These are phyloP conservation scores for peach (Prunus persica) DNA, from an alignment of 306 rosid species.

Conservation along the genomic window Prunus_persica_NCBIv2 NC_034010.1:28659501-28660000, in stretches of 20 bases:
- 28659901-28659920: slow-evolving; percentile 7
- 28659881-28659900: background rate
- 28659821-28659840: slow-evolving; percentile 24
- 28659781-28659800: slow-evolving; percentile 28
- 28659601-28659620: background rate
- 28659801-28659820: slow-evolving; percentile 9
- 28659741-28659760: slow-evolving; percentile 76
- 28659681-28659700: slow-evolving; percentile 61
- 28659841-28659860: slow-evolving; percentile 12
- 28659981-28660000: slow-evolving; percentile 53
- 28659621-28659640: background rate
- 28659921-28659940: slow-evolving; percentile 25
- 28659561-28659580: background rate
- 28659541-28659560: background rate
- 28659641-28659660: background rate
- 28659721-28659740: slow-evolving; percentile 83
- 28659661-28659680: slow-evolving; percentile 57
- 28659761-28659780: slow-evolving; percentile 18
- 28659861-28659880: slow-evolving; percentile 20
- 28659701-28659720: slow-evolving; percentile 46
- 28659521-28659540: background rate
- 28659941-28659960: slow-evolving; percentile 18
- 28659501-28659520: too few relatives aligned
- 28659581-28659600: background rate
- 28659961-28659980: slow-evolving; percentile 29